Percentiles rank a stretch among this genome's conserved stretches.
These are phyloP conservation scores for Candida ficus DNA, from an alignment of 805 yeast genomes.

Conservation along the genomic window DNA sequence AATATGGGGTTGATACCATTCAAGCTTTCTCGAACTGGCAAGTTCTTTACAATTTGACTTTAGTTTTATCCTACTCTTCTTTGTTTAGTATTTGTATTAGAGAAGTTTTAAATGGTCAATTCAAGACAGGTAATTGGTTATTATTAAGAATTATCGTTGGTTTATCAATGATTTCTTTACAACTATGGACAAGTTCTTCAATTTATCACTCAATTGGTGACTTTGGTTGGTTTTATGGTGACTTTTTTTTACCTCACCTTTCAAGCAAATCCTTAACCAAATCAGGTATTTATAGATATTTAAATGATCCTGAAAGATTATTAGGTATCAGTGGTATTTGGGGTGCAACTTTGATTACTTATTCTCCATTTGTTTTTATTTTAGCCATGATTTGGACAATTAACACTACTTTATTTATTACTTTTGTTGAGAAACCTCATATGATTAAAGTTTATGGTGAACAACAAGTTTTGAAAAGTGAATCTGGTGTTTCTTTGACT, in stretches of 20 bases:
- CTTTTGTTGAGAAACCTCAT: slow-evolving; percentile 72
- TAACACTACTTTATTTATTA: slow-evolving; percentile 60
- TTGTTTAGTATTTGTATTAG: slow-evolving; percentile 34
- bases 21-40: slow-evolving; percentile 74
- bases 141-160: slow-evolving; percentile 58
- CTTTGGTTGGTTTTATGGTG: slow-evolving; percentile 90
- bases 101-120: slow-evolving; percentile 26
- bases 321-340: slow-evolving; percentile 76
- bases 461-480: slow-evolving; percentile 49
- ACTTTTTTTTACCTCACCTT: slow-evolving; percentile 62
- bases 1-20: slow-evolving; percentile 57
- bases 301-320: slow-evolving; percentile 78
- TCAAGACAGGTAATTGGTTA: slow-evolving; percentile 35
- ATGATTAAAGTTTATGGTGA: slow-evolving; percentile 74
- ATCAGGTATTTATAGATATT: slow-evolving; percentile 76
- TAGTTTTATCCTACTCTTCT: slow-evolving; percentile 55
- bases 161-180: slow-evolving; percentile 47
- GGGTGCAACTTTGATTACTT: slow-evolving; percentile 63
- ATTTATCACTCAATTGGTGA: slow-evolving; percentile 70
- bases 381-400: slow-evolving; percentile 62
- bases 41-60: slow-evolving; percentile 46
- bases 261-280: slow-evolving; percentile 52
- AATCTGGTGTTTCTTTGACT: slow-evolving; percentile 36
- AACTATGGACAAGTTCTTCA: slow-evolving; percentile 63
- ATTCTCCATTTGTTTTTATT: slow-evolving; percentile 42